A percentile compares a stretch with the other conserved stretches of the same genome.
Evolutionary conservation across 2,329 filamentous ascomycete species (phyloP).

Genomic region (Diaporthe ilicicola): DNA sequence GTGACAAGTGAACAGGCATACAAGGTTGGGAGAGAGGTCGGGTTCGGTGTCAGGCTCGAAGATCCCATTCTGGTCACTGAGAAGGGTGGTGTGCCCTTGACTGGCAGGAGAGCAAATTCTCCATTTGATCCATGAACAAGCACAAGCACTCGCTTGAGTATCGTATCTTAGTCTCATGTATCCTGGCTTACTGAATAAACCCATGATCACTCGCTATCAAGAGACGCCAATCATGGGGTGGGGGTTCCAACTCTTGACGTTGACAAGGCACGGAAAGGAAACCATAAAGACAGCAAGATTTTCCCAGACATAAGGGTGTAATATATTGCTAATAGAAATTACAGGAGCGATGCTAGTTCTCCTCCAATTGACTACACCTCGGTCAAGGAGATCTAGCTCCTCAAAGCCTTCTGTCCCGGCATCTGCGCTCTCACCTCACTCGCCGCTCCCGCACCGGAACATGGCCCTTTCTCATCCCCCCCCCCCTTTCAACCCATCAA

Average conservation of each 20-base stretch:
- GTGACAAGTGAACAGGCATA: constrained; percentile 42
- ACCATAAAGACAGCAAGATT: neutral
- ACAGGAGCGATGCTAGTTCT: constrained; percentile 8
- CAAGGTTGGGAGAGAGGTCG: constrained; percentile 36
- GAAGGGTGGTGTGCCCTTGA: constrained; percentile 39
- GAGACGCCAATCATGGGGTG: neutral
- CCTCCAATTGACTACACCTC: neutral
- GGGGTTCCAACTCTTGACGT: neutral
- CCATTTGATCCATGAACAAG: constrained; percentile 39
- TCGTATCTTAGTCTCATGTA: neutral
- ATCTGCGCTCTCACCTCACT: neutral
- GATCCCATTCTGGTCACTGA: constrained; percentile 42
- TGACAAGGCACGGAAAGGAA: neutral
- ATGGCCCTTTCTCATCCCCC: neutral
- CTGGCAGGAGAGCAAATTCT: constrained; percentile 40
- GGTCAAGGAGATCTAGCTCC: constrained; percentile 16
- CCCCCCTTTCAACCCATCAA: constrained; percentile 1
- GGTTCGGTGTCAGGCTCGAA: constrained; percentile 42
- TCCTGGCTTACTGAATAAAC: neutral
- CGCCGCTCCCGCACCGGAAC: neutral
- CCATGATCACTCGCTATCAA: neutral
- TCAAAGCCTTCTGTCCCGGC: neutral
- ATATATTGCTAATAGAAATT: neutral
- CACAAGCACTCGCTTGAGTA: neutral
- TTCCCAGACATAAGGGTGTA: neutral